phyloP scores from a whole-genome alignment of 176 grass and related monocot species.

The Triticum urartu region DNA sequence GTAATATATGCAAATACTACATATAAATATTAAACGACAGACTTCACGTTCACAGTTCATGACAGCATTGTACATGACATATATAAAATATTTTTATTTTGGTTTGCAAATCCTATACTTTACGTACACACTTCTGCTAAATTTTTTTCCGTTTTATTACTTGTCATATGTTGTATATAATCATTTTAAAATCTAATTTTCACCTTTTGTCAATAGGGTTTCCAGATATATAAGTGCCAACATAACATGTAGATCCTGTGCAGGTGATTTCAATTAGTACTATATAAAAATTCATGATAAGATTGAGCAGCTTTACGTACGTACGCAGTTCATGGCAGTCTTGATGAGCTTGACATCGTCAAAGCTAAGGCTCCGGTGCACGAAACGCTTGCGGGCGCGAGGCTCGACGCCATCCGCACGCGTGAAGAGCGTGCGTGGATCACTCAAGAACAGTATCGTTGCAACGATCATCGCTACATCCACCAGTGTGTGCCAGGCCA shows the following conservation, averaged over 20 bases:
- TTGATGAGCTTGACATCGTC: not conserved
- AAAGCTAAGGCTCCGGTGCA: not conserved
- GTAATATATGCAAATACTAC: too few relatives aligned
- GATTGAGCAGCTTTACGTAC: not conserved
- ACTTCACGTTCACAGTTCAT: too few relatives aligned
- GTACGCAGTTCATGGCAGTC: not conserved
- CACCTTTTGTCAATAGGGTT: not conserved
- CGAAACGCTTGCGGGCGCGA: not conserved
- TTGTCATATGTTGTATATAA: not conserved
- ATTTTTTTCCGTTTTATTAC: too few relatives aligned
- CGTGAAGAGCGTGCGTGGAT: slow-evolving; percentile 49
- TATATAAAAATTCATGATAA: not conserved
- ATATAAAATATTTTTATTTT: too few relatives aligned
- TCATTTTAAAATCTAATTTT: not conserved
- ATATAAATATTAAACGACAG: too few relatives aligned
- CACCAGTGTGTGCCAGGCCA: slow-evolving; percentile 51
- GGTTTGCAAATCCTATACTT: too few relatives aligned
- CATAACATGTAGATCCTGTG: not conserved
- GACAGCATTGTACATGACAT: too few relatives aligned
- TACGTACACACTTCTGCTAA: too few relatives aligned
- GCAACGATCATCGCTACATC: slow-evolving; percentile 33
- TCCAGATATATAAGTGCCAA: slow-evolving; percentile 24
- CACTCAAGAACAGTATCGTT: slow-evolving; percentile 29
- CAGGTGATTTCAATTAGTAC: not conserved
- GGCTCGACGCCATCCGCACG: not conserved